phyloP scores from a whole-genome alignment of 148 eudicot genomes.

The Vaccinium corymbosum region DNA sequence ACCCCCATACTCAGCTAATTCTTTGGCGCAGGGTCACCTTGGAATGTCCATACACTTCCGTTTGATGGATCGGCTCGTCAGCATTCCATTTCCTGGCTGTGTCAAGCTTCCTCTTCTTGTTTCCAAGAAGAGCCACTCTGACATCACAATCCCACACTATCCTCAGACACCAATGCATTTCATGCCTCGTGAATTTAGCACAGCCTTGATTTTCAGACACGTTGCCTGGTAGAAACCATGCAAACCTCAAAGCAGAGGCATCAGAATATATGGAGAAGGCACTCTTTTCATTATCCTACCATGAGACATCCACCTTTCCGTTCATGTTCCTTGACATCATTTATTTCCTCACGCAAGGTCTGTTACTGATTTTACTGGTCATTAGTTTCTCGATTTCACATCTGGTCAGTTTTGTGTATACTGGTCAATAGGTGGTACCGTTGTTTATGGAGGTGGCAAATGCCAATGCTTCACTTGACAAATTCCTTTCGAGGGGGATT shows the following conservation, averaged over 20 bases:
- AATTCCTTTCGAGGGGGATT: conserved; percentile 16
- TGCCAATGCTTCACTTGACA: background rate
- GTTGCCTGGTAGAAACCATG: conserved; percentile 35
- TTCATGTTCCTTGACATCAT: conserved; percentile 66
- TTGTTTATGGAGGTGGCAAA: conserved; percentile 7
- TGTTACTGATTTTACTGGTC: conserved; percentile 52
- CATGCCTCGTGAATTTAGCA: conserved; percentile 46
- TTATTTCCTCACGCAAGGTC: conserved; percentile 69
- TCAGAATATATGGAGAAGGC: conserved; percentile 49
- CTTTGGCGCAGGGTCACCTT: conserved; percentile 81
- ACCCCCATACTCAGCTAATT: conserved; percentile 64
- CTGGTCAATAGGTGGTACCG: background rate
- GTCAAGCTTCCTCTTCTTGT: conserved; percentile 54
- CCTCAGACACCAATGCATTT: conserved; percentile 54
- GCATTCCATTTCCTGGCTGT: conserved; percentile 46
- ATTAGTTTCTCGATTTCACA: conserved; percentile 26
- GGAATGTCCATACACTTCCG: conserved; percentile 34
- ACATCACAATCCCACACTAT: conserved; percentile 42
- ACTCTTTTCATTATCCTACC: conserved; percentile 51
- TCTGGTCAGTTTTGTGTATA: conserved; percentile 13
- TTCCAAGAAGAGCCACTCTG: conserved; percentile 56
- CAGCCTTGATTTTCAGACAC: conserved; percentile 52
- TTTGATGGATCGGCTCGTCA: conserved; percentile 53
- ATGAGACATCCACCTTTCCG: conserved; percentile 62
- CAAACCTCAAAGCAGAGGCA: conserved; percentile 53